Conservation (phyloP, 495 filamentous ascomycete genomes). For the Talaromyces wortmannii region DNA sequence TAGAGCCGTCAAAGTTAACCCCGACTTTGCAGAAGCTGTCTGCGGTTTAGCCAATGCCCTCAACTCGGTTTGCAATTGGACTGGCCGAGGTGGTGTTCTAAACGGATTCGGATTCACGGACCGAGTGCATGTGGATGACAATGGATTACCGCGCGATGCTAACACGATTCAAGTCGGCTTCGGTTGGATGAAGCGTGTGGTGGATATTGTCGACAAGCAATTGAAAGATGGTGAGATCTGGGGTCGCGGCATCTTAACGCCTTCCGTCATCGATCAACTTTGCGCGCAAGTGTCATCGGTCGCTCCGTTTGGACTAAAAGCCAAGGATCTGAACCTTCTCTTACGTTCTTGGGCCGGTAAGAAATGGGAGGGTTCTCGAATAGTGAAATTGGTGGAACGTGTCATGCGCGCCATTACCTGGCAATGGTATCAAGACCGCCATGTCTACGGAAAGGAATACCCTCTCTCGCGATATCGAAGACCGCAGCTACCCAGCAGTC, state of each 20-base stretch:
- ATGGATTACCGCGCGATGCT: slow-evolving; percentile 76
- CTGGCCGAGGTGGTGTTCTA: slow-evolving; percentile 77
- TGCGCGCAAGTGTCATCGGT: slow-evolving; percentile 36
- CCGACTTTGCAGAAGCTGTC: slow-evolving; percentile 94
- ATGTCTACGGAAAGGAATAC: slow-evolving; percentile 54
- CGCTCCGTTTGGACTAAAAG: slow-evolving; percentile 23
- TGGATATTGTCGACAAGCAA: slow-evolving; percentile 88
- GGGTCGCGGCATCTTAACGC: slow-evolving; percentile 70
- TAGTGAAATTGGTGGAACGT: slow-evolving; percentile 83
- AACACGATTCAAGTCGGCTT: slow-evolving; percentile 49
- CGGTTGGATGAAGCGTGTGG: slow-evolving; percentile 94
- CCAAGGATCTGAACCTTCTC: slow-evolving; percentile 28
- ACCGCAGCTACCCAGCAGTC: slow-evolving; percentile 64
- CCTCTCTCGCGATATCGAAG: slow-evolving; percentile 58
- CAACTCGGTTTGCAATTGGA: slow-evolving; percentile 96
- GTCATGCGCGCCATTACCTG: slow-evolving; percentile 69
- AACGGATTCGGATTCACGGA: slow-evolving; percentile 67
- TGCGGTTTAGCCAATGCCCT: slow-evolving; percentile 94
- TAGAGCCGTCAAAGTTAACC: slow-evolving; percentile 82
- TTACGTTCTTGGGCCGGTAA: slow-evolving; percentile 67
- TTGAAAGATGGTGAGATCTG: slow-evolving; percentile 80
- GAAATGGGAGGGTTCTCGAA: slow-evolving; percentile 81
- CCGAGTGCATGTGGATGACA: slow-evolving; percentile 90
- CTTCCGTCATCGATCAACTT: slow-evolving; percentile 42
- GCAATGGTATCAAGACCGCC: slow-evolving; percentile 83